phyloP scores from a whole-genome alignment of 805 yeast species.

The Sungouiella blattae region DNA sequence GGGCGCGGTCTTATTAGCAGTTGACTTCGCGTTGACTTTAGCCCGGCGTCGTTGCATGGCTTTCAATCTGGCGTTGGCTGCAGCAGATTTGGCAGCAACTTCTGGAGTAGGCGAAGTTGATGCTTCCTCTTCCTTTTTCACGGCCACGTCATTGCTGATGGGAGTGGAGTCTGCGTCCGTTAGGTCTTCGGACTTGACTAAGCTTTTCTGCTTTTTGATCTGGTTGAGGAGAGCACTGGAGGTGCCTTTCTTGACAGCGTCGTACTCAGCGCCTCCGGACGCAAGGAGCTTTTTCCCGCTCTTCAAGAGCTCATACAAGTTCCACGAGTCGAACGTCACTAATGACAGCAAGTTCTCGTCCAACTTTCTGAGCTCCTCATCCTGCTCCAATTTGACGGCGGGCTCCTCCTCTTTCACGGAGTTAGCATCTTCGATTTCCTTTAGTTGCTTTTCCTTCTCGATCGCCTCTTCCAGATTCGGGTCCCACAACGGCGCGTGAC shows the following conservation, averaged over 20 bases:
- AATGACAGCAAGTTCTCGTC: constrained; percentile 40
- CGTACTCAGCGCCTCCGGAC: constrained; percentile 49
- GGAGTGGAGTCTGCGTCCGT: not conserved
- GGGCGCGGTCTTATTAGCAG: constrained; percentile 42
- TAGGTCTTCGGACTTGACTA: constrained; percentile 23
- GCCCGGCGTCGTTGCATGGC: constrained; percentile 95
- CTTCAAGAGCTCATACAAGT: constrained; percentile 44
- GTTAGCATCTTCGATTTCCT: constrained; percentile 15
- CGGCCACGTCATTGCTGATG: constrained; percentile 1
- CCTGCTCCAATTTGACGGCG: constrained; percentile 37
- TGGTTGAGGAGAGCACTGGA: constrained; percentile 44
- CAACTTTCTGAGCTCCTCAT: constrained; percentile 39
- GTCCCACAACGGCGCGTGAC: constrained; percentile 77
- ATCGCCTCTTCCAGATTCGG: constrained; percentile 53
- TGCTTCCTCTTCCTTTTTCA: constrained; percentile 5
- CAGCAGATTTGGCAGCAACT: constrained; percentile 21
- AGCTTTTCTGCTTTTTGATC: constrained; percentile 48
- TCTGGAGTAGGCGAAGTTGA: constrained; percentile 12
- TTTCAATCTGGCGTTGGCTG: constrained; percentile 71
- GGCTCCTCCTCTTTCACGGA: constrained; percentile 23
- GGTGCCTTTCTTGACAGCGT: constrained; percentile 30
- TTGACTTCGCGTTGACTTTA: constrained; percentile 60
- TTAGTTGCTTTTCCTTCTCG: constrained; percentile 19
- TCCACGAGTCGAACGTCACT: constrained; percentile 49
- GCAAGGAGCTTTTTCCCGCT: constrained; percentile 60